phyloP scores from a whole-genome alignment of 164 flowering plant species.

The Tinospora cordifolia region DNA sequence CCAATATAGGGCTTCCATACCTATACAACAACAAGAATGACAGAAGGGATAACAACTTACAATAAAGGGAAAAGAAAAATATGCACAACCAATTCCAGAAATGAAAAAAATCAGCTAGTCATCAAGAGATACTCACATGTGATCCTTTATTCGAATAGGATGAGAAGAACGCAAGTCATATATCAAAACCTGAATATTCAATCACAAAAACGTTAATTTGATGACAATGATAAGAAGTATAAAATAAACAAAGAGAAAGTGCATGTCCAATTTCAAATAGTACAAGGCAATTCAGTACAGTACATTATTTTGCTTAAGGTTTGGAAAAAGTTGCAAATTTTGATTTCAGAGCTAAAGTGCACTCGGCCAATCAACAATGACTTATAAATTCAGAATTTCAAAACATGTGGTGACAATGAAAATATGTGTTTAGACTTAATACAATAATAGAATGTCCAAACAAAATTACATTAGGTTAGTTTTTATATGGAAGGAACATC shows the following conservation, averaged over 20 bases:
- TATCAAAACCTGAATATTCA: conserved; percentile 61
- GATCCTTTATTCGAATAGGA: conserved; percentile 76
- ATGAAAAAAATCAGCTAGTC: background rate
- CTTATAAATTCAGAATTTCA: background rate
- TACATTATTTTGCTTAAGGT: background rate
- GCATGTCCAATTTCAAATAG: background rate
- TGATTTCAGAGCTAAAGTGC: background rate
- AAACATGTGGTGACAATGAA: background rate
- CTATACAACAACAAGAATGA: conserved; percentile 29
- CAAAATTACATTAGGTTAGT: background rate
- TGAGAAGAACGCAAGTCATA: conserved; percentile 89
- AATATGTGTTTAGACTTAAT: background rate
- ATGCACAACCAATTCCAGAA: background rate
- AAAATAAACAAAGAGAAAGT: background rate
- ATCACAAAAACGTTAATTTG: background rate
- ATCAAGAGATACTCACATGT: conserved; percentile 50
- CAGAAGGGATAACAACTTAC: background rate
- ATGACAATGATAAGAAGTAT: background rate
- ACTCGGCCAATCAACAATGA: background rate
- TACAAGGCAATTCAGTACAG: background rate
- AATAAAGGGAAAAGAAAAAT: background rate
- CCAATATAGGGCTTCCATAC: conserved; percentile 82
- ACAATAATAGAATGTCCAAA: background rate
- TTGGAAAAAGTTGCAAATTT: background rate
- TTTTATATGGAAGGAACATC: background rate